Evolutionary conservation across 768 basidiomycete species (phyloP), one percentile per base, ranked within the genome.

Genomic region (Boletellus emodensis): DNA sequence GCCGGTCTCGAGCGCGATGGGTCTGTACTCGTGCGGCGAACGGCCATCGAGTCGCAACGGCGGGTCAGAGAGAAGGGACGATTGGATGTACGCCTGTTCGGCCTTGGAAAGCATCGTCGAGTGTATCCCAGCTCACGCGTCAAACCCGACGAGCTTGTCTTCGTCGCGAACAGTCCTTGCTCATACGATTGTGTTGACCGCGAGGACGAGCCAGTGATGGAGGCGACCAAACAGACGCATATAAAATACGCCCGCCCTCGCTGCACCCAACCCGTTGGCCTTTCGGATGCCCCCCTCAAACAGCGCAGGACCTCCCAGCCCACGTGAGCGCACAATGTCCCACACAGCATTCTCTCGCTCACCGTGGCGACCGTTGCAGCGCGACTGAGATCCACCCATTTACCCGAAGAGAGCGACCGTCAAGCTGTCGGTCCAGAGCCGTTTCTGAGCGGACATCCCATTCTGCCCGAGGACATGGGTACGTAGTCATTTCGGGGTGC

Each of bases 21-120:
- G 69, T 26, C 92, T 77, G 59, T 79, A 93, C 55, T 88, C 84
- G 33, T 75, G 66, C 0, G 87, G 72, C 6, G 72, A 61, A 17
- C 92, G 85, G 1, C 90, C 90, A 64, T 94, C 92, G 4, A 80
- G 75, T 44, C 92, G 85, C n/a, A 83, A 70, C 2, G 90, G 81
- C 2, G 79, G 75, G 40, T 68, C 64, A 1, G 79, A 74, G 17
- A 79, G 72, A 6, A 91, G 72, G 0, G 87, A 84, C 9, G 81
- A 66, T 55, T 82, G 80, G 30, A 90, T 84, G 61, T 86, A 92
- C 4, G 89, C 80, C 57, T 80, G 80, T 70, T 93, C 90, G 0
- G 90, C 80, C 57, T 91, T 91, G 38, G 90, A 91, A 47, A 6
- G 24, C 24, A 24, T 24, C 24, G 6, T 6, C 24, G 3, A 24